Evolutionary conservation across 169 alveolate species (phyloP).

Genomic region (Plasmodium ovale): DNA sequence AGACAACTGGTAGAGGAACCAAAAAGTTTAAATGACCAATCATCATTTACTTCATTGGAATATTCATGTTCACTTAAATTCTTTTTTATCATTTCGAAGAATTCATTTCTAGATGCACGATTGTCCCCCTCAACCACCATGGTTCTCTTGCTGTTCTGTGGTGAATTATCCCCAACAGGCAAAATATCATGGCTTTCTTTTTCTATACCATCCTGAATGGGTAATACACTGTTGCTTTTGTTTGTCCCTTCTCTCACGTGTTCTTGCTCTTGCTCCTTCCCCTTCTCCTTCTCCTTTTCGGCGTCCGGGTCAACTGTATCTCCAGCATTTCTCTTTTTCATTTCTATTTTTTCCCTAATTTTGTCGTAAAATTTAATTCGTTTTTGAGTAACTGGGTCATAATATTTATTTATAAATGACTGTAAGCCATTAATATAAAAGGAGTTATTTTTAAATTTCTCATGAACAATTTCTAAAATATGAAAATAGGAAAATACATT

Average conservation of each 20-base stretch:
- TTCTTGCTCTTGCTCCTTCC: neutral
- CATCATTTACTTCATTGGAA: constrained; percentile 51
- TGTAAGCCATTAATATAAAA: constrained; percentile 72
- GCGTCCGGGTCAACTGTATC: neutral
- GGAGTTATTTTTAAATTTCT: constrained; percentile 49
- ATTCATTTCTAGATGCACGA: constrained; percentile 8
- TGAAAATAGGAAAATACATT: constrained; percentile 75
- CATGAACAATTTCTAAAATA: constrained; percentile 74
- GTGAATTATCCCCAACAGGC: neutral
- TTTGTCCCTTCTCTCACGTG: neutral
- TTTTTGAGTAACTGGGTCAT: constrained; percentile 67
- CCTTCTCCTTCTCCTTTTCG: neutral
- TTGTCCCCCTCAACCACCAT: neutral
- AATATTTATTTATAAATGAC: constrained; percentile 73
- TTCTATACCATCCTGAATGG: neutral
- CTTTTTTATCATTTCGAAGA: constrained; percentile 48
- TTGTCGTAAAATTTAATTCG: constrained; percentile 65
- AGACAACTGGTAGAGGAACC: constrained; percentile 66
- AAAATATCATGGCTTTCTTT: neutral
- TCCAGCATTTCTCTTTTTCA: constrained; percentile 38
- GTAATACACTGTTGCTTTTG: too few species aligned
- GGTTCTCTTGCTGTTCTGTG: neutral
- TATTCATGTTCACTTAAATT: constrained; percentile 19
- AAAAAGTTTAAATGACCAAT: constrained; percentile 66
- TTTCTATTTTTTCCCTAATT: constrained; percentile 29